These are phyloP conservation scores for Corinectria fuckeliana DNA, from an alignment of 2,329 filamentous ascomycete genomes.

Conservation along the genomic window DNA sequence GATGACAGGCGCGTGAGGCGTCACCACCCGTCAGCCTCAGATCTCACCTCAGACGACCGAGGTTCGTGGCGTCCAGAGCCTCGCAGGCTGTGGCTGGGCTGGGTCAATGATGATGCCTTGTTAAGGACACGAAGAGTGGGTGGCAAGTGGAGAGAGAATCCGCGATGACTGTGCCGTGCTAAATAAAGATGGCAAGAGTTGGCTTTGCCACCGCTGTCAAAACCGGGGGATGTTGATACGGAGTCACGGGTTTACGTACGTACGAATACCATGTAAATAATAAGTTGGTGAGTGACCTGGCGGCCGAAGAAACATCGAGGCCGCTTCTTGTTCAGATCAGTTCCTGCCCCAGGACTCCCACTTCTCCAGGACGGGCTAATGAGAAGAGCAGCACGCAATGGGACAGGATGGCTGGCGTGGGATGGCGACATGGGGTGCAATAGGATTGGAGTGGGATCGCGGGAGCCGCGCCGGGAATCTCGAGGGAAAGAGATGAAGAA, in stretches of 20 bases:
- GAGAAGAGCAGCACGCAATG: not conserved
- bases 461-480: slow-evolving; percentile 29
- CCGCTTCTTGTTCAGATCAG: not conserved
- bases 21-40: slow-evolving; percentile 8
- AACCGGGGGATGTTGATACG: not conserved
- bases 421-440: slow-evolving; percentile 16
- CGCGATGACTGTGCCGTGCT: slow-evolving; percentile 13
- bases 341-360: not conserved
- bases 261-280: too few relatives aligned
- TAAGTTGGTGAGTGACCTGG: too few relatives aligned
- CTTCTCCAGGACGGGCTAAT: not conserved
- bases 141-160: not conserved
- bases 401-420: slow-evolving; percentile 6
- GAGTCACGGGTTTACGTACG: not conserved
- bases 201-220: slow-evolving; percentile 3
- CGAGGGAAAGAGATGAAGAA: slow-evolving; percentile 28
- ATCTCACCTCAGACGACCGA: slow-evolving; percentile 17
- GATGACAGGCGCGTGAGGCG: slow-evolving; percentile 15
- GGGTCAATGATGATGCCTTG: not conserved
- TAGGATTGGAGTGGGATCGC: slow-evolving; percentile 24
- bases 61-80: slow-evolving; percentile 1
- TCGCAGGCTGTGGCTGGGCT: not conserved
- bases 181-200: slow-evolving; percentile 15
- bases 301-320: not conserved
- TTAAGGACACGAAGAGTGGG: slow-evolving; percentile 1